A percentile compares a stretch with the other conserved stretches of the same genome.
These are phyloP conservation scores for Nemania sp. DNA, from an alignment of 2,329 filamentous ascomycete genomes.

Conservation along the genomic window DNA sequence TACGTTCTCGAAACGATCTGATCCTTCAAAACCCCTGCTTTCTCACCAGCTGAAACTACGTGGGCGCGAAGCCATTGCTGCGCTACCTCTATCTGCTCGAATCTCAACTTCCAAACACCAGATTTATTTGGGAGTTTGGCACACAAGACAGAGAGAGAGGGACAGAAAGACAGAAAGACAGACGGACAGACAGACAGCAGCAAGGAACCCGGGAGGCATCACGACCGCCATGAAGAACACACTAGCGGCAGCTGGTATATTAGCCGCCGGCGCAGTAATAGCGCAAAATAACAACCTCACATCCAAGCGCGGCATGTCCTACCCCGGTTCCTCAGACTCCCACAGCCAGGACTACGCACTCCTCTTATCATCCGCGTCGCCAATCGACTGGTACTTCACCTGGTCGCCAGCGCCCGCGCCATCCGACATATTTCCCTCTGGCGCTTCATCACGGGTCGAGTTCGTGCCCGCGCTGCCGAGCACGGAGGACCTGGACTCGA, in stretches of 20 bases:
- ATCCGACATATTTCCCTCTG: conserved; percentile 26
- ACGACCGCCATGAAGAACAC: too few relatives aligned
- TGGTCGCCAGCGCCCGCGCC: conserved; percentile 43
- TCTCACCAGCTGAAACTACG: too few relatives aligned
- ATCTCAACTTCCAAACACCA: too few relatives aligned
- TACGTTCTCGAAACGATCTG: too few relatives aligned
- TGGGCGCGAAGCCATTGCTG: too few relatives aligned
- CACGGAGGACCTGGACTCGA: conserved; percentile 39
- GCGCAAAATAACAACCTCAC: neutral
- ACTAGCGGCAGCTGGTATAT: neutral
- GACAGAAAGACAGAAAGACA: too few relatives aligned
- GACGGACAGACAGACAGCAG: too few relatives aligned
- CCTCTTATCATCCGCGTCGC: conserved; percentile 42
- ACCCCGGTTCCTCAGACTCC: conserved; percentile 25
- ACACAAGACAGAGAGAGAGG: too few relatives aligned
- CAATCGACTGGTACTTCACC: conserved; percentile 49
- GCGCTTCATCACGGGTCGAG: conserved; percentile 33
- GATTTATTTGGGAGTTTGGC: too few relatives aligned
- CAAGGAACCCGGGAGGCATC: too few relatives aligned
- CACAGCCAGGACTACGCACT: conserved; percentile 40
- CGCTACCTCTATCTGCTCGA: too few relatives aligned
- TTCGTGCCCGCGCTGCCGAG: conserved; percentile 47
- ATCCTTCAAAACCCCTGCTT: too few relatives aligned
- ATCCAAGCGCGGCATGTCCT: conserved; percentile 38
- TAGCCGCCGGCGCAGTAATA: neutral